Percentiles rank a stretch among this genome's conserved stretches.
phyloP scores from a whole-genome alignment of 2,329 filamentous ascomycete genomes.

The Harringtonia lauricola region DNA sequence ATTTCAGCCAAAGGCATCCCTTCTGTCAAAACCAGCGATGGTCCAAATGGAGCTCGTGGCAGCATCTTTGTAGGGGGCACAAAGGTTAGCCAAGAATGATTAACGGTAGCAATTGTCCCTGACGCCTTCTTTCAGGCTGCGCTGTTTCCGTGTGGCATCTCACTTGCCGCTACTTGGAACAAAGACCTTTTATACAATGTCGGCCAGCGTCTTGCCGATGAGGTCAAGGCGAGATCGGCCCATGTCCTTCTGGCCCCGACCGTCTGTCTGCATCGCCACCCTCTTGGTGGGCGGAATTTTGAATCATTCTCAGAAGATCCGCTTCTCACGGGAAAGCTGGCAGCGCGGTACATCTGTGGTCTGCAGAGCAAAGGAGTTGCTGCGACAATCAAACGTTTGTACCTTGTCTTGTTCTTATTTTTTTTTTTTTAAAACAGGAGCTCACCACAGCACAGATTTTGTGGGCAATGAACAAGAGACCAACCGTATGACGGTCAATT shows the following conservation, averaged over 20 bases:
- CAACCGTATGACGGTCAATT: constrained; percentile 52
- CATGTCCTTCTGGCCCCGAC: constrained; percentile 58
- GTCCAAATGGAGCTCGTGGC: constrained; percentile 60
- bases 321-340: constrained; percentile 61
- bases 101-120: neutral
- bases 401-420: neutral
- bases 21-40: constrained; percentile 45
- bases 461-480: constrained; percentile 68
- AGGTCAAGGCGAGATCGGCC: constrained; percentile 58
- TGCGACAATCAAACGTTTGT: constrained; percentile 65
- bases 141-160: constrained; percentile 68
- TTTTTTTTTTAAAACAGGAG: too few relatives aligned
- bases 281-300: constrained; percentile 72
- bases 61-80: constrained; percentile 58
- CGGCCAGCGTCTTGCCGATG: constrained; percentile 59
- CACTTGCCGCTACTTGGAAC: constrained; percentile 72
- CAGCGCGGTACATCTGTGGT: constrained; percentile 60
- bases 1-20: constrained; percentile 39
- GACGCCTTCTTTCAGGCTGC: neutral
- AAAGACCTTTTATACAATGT: constrained; percentile 56
- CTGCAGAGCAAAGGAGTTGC: constrained; percentile 63
- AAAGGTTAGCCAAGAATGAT: constrained; percentile 27
- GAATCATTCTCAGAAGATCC: constrained; percentile 82
- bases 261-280: constrained; percentile 71
- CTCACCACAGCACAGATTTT: too few relatives aligned